Conservation (phyloP, 1,284 basidiomycete species). For the Coniophora puteana region DNA sequence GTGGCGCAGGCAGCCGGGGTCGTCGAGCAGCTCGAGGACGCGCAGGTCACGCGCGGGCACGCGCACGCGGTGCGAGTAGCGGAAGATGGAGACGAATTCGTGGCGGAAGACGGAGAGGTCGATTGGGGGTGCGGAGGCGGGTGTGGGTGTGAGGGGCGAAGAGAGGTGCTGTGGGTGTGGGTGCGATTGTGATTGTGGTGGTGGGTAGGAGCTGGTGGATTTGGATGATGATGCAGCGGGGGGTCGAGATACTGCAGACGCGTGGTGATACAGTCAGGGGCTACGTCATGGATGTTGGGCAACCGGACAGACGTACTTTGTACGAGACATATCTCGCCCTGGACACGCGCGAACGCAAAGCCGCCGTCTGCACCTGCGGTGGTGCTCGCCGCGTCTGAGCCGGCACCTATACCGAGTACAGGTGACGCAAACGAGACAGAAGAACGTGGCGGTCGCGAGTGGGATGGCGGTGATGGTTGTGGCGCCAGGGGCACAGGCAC, state of each 20-base stretch:
- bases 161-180: slow-evolving; percentile 4
- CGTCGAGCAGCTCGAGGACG: slow-evolving; percentile 51
- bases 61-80: slow-evolving; percentile 40
- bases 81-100: slow-evolving; percentile 58
- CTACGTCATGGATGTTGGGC: not conserved
- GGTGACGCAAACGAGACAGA: slow-evolving; percentile 21
- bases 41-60: slow-evolving; percentile 50
- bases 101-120: slow-evolving; percentile 43
- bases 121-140: slow-evolving; percentile 12
- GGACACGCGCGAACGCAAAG: slow-evolving; percentile 48
- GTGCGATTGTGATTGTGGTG: not conserved
- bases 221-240: not conserved
- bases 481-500: too few relatives aligned
- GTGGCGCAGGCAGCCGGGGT: slow-evolving; percentile 45
- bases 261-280: not conserved
- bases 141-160: slow-evolving; percentile 17
- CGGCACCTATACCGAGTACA: slow-evolving; percentile 8
- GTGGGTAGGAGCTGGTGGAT: not conserved
- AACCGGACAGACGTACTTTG: slow-evolving; percentile 34
- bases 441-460: not conserved
- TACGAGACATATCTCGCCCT: slow-evolving; percentile 42
- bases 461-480: too few relatives aligned
- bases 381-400: slow-evolving; percentile 12
- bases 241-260: not conserved
- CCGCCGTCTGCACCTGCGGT: slow-evolving; percentile 28